Evolutionary conservation across 2,329 filamentous ascomycete genomes (phyloP).

Genomic region (Peltaster fructicola): DNA sequence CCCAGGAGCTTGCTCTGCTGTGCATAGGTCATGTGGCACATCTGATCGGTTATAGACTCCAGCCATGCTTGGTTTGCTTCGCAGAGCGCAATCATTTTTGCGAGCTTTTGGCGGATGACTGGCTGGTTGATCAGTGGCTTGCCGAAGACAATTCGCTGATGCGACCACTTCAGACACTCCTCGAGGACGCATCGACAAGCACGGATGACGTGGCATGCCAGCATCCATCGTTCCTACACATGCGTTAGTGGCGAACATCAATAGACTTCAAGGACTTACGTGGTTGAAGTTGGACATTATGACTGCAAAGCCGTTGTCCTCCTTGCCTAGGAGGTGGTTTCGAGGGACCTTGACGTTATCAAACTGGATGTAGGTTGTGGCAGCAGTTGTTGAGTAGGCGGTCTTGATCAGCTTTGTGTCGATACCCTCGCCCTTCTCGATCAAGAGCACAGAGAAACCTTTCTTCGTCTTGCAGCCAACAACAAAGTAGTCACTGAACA

Average conservation of each 20-base stretch:
- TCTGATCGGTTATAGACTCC: conserved; percentile 71
- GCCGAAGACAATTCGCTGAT: conserved; percentile 70
- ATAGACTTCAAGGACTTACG: conserved; percentile 26
- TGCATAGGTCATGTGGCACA: conserved; percentile 68
- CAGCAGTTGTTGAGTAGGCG: conserved; percentile 61
- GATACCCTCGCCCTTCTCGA: conserved; percentile 55
- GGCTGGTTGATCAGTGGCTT: conserved; percentile 71
- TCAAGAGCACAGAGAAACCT: conserved; percentile 59
- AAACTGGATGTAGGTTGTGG: conserved; percentile 64
- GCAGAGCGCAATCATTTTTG: conserved; percentile 68
- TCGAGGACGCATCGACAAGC: conserved; percentile 54
- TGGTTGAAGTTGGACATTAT: conserved; percentile 84
- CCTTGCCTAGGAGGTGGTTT: conserved; percentile 58
- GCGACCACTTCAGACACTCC: conserved; percentile 74
- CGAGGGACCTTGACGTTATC: conserved; percentile 76
- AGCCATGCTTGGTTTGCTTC: conserved; percentile 78
- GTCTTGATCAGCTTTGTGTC: conserved; percentile 68
- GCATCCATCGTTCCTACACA: conserved; percentile 21
- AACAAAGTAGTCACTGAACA: conserved; percentile 70
- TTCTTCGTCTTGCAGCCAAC: conserved; percentile 64
- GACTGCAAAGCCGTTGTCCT: conserved; percentile 72
- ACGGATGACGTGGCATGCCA: conserved; percentile 40
- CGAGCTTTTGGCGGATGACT: conserved; percentile 67
- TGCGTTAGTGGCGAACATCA: too few species aligned
- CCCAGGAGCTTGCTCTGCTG: conserved; percentile 59